A percentile compares a stretch with the other conserved stretches of the same genome.
Conservation (phyloP, 1,284 basidiomycete species). For the Rhodotorula mucilaginosa region DNA sequence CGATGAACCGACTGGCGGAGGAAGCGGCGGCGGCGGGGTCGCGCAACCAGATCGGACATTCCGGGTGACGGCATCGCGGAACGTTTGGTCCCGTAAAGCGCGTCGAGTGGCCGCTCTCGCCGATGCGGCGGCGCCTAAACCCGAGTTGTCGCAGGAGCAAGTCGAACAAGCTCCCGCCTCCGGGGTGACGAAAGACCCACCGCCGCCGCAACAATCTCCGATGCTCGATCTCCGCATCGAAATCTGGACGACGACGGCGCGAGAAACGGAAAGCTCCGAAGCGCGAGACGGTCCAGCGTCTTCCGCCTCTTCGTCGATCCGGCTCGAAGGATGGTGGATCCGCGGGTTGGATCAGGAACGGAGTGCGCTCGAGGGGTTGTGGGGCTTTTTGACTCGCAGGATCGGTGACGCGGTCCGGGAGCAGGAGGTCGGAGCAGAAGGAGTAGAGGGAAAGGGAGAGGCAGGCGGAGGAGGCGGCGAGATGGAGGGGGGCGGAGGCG, state of each 20-base stretch:
- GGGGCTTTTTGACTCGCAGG: slow-evolving; percentile 8
- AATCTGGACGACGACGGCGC: neutral
- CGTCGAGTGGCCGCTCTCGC: slow-evolving; percentile 1
- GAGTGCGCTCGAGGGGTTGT: neutral
- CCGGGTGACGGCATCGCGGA: neutral
- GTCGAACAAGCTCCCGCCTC: too few species aligned
- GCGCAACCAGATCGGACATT: neutral
- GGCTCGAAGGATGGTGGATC: slow-evolving; percentile 2
- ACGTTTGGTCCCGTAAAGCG: slow-evolving; percentile 16
- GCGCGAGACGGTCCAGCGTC: neutral
- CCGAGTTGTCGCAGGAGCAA: too few species aligned
- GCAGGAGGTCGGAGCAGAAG: neutral
- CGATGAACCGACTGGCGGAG: neutral
- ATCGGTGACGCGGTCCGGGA: slow-evolving; percentile 1
- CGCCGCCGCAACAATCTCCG: neutral
- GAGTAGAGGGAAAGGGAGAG: neutral
- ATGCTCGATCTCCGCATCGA: slow-evolving; percentile 3
- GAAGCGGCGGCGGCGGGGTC: neutral
- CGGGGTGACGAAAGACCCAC: neutral
- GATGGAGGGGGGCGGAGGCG: neutral
- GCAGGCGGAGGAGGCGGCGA: neutral
- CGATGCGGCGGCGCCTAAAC: too few species aligned
- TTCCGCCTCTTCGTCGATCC: neutral
- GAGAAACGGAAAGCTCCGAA: neutral
- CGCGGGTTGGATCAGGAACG: neutral